A percentile compares a stretch with the other conserved stretches of the same genome.
These are phyloP conservation scores for Calonectria leucothoes DNA, from an alignment of 2,329 filamentous ascomycete species.

Conservation along the genomic window DNA sequence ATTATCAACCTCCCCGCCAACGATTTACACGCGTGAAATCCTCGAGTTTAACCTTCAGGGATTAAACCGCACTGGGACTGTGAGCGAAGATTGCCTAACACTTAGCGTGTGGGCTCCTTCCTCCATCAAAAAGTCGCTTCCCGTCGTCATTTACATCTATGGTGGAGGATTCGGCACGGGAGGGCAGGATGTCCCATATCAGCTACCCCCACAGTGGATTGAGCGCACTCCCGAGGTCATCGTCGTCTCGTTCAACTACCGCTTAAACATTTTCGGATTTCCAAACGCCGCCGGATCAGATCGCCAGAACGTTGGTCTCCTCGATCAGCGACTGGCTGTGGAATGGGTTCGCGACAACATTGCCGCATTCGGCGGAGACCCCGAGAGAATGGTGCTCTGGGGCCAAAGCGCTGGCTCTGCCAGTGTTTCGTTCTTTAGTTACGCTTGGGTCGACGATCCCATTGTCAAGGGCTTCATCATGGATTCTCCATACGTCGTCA, in stretches of 20 bases:
- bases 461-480: not conserved
- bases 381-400: constrained; percentile 57
- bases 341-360: constrained; percentile 63
- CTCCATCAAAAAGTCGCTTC: not conserved
- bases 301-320: constrained; percentile 59
- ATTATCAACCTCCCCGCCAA: not conserved
- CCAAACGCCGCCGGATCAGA: not conserved
- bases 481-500: not conserved
- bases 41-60: not conserved
- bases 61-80: not conserved
- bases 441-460: not conserved
- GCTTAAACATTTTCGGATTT: not conserved
- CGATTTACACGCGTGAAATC: not conserved
- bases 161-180: not conserved
- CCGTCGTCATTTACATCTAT: not conserved
- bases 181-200: not conserved
- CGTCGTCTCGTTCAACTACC: not conserved
- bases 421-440: not conserved
- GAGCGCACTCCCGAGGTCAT: not conserved
- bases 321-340: constrained; percentile 60
- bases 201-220: not conserved
- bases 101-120: not conserved
- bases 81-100: not conserved
- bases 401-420: constrained; percentile 26
- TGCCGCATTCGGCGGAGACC: constrained; percentile 56